These are phyloP conservation scores for Leucocoprinus sp. DNA, from an alignment of 768 basidiomycete genomes.

Conservation along the genomic window DNA sequence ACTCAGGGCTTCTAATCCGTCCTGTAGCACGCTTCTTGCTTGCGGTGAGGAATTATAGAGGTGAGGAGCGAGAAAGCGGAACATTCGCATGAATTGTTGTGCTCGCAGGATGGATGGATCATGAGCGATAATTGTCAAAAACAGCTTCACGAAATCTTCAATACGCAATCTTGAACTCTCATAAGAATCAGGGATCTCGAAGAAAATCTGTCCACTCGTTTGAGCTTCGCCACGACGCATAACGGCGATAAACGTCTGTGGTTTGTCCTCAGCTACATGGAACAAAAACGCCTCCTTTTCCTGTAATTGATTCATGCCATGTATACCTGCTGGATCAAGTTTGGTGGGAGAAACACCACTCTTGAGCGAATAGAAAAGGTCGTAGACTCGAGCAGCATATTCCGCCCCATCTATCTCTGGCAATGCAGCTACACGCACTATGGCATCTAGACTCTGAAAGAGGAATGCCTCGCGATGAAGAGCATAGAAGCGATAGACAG, in stretches of 20 bases:
- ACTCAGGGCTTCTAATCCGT: constrained; percentile 65
- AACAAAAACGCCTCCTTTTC: constrained; percentile 67
- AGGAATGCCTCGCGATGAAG: constrained; percentile 66
- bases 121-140: constrained; percentile 75
- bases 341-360: constrained; percentile 28
- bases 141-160: constrained; percentile 61
- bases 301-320: constrained; percentile 50
- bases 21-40: constrained; percentile 47
- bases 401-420: constrained; percentile 40
- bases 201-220: constrained; percentile 31
- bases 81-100: constrained; percentile 57
- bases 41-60: constrained; percentile 49
- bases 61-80: constrained; percentile 47
- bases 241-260: constrained; percentile 57
- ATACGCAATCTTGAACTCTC: constrained; percentile 47
- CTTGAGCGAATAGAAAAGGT: constrained; percentile 51
- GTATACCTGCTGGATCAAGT: constrained; percentile 60
- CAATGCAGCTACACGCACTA: constrained; percentile 45
- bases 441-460: constrained; percentile 62
- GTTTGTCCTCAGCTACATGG: constrained; percentile 62
- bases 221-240: constrained; percentile 37
- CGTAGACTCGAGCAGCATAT: constrained; percentile 49
- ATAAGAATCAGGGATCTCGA: constrained; percentile 51
- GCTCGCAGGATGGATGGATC: constrained; percentile 60
- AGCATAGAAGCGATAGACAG: constrained; percentile 63